Conservation (phyloP, 371 early-diverging fungal species). For the Mucor racemosus region DNA sequence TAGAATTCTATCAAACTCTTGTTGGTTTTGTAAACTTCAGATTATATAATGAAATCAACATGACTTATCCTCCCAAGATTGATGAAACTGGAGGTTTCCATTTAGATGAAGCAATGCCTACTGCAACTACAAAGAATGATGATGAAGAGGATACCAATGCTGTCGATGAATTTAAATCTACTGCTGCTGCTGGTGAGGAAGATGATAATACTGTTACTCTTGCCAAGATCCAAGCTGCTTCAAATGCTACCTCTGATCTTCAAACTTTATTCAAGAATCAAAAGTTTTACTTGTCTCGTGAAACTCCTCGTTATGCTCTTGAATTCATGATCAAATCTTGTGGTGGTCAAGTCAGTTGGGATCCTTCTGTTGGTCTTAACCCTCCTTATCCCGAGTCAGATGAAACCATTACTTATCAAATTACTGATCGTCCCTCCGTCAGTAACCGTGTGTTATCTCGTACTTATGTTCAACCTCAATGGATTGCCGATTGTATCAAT, state of each 20-base stretch:
- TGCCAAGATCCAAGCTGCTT: conserved; percentile 60
- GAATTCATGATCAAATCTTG: conserved; percentile 89
- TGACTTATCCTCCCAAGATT: conserved; percentile 88
- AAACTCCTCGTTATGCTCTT: conserved; percentile 91
- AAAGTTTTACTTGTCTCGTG: conserved; percentile 90
- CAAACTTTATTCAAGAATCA: conserved; percentile 78
- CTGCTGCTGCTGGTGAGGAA: conserved; percentile 37
- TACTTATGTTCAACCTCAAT: conserved; percentile 97
- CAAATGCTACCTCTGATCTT: conserved; percentile 54
- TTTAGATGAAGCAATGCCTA: conserved; percentile 62
- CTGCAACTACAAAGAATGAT: conserved; percentile 10
- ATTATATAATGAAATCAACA: conserved; percentile 84
- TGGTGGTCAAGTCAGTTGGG: conserved; percentile 95
- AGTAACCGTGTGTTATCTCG: conserved; percentile 69
- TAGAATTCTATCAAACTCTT: conserved; percentile 93
- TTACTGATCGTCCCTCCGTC: conserved; percentile 85
- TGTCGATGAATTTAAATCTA: conserved; percentile 56
- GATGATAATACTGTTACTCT: conserved; percentile 55
- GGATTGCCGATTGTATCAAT: conserved; percentile 95
- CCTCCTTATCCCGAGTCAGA: conserved; percentile 83
- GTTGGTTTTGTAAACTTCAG: conserved; percentile 96
- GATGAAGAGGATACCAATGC: conserved; percentile 39
- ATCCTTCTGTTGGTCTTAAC: conserved; percentile 75
- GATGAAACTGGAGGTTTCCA: conserved; percentile 81
- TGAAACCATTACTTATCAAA: conserved; percentile 84